Conservation (phyloP, 495 filamentous ascomycete species). For the Sporormia fimetaria region DNA sequence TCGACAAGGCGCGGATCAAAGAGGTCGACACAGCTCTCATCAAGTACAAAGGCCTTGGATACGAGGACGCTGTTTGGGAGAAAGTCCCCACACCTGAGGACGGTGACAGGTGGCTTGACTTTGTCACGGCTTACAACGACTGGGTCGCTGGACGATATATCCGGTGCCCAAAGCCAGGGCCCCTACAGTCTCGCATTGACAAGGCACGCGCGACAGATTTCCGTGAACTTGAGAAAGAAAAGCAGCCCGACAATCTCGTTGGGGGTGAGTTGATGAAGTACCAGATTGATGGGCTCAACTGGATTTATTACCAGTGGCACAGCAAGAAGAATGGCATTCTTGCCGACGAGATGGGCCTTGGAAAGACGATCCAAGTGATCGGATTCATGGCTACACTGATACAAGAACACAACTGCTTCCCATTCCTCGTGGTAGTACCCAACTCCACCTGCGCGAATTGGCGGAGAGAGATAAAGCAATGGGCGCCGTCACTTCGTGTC, state of each 20-base stretch:
- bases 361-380: conserved; percentile 95
- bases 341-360: conserved; percentile 97
- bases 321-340: conserved; percentile 77
- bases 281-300: conserved; percentile 88
- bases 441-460: conserved; percentile 95
- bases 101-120: conserved; percentile 65
- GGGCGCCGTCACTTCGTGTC: conserved; percentile 75
- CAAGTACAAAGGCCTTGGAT: conserved; percentile 92
- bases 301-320: conserved; percentile 89
- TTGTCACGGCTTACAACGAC: conserved; percentile 69
- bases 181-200: conserved; percentile 49
- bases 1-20: conserved; percentile 55
- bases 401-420: conserved; percentile 71
- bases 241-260: conserved; percentile 61
- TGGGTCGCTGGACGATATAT: conserved; percentile 68
- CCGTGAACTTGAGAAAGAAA: conserved; percentile 49
- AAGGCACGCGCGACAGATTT: conserved; percentile 55
- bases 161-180: conserved; percentile 39
- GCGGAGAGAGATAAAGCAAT: conserved; percentile 91
- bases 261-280: conserved; percentile 86
- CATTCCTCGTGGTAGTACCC: conserved; percentile 85
- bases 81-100: conserved; percentile 58
- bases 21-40: conserved; percentile 62
- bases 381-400: conserved; percentile 60
- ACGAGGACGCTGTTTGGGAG: conserved; percentile 88